Evolutionary conservation across 2,329 filamentous ascomycete genomes (phyloP).

Genomic region (Westerdykella ornata): DNA sequence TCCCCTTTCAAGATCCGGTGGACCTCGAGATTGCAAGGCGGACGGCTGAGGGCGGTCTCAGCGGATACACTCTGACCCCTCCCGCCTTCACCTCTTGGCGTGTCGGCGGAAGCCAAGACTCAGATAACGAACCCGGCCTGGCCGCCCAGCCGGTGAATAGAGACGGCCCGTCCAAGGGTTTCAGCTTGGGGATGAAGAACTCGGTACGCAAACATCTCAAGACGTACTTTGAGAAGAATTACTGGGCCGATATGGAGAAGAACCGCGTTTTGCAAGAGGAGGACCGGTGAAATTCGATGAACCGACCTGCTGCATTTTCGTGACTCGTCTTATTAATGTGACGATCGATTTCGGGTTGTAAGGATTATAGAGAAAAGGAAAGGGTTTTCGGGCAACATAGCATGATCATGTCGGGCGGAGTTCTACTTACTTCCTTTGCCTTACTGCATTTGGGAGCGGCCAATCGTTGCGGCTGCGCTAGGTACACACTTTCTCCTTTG

Average conservation of each 20-base stretch:
- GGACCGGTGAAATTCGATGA: conserved; percentile 5
- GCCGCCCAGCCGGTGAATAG: conserved; percentile 1
- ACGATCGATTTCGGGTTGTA: too few species aligned
- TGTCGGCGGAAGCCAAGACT: conserved; percentile 9
- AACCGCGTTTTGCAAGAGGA: too few species aligned
- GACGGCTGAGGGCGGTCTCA: conserved; percentile 5
- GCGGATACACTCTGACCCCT: conserved; percentile 11
- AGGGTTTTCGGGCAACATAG: too few species aligned
- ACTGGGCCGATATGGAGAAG: conserved; percentile 20
- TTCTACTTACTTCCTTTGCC: too few species aligned
- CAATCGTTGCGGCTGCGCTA: too few species aligned
- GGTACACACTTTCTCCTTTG: too few species aligned
- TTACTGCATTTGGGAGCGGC: too few species aligned
- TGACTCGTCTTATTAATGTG: too few species aligned
- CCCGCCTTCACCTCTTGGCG: conserved; percentile 9
- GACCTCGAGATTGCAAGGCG: conserved; percentile 10
- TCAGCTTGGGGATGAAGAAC: conserved; percentile 10
- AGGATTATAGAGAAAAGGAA: too few species aligned
- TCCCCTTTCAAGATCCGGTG: conserved; percentile 7
- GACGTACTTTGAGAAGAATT: conserved; percentile 10
- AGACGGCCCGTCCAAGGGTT: conserved; percentile 7
- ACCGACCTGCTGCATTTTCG: too few species aligned
- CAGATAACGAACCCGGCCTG: conserved; percentile 9
- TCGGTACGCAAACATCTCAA: conserved; percentile 7
- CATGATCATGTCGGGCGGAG: too few species aligned